phyloP scores from a whole-genome alignment of 805 yeast species.

The Debaryomyces prosopidis region DNA sequence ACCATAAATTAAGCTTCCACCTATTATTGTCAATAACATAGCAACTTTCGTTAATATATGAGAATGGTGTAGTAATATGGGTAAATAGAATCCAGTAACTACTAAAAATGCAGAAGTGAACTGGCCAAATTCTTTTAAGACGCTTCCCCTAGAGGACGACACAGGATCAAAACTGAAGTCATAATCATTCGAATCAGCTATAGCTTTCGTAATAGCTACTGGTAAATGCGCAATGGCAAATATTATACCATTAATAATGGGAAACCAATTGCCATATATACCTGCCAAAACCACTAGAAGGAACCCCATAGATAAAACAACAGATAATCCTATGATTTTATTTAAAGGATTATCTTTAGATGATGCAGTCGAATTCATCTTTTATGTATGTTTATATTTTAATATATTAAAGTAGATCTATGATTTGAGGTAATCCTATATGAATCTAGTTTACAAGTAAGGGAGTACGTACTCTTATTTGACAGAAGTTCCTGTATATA shows the following conservation, averaged over 20 bases:
- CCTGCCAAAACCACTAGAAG: conserved; percentile 85
- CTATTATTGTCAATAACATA: conserved; percentile 71
- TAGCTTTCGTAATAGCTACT: conserved; percentile 31
- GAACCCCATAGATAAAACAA: conserved; percentile 86
- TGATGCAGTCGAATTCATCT: conserved; percentile 21
- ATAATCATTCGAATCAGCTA: conserved; percentile 36
- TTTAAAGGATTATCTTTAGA: conserved; percentile 59
- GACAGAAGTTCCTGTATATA: too few species aligned
- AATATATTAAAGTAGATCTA: neutral
- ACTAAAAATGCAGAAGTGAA: conserved; percentile 77
- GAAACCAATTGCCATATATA: conserved; percentile 87
- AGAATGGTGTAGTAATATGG: conserved; percentile 75
- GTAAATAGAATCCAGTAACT: conserved; percentile 70
- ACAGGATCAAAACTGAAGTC: conserved; percentile 45
- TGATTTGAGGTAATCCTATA: too few species aligned
- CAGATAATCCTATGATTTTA: conserved; percentile 72
- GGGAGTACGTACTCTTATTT: too few species aligned
- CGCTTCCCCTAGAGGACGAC: conserved; percentile 28
- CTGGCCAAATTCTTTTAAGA: conserved; percentile 73
- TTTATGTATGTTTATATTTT: neutral
- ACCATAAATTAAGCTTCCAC: conserved; percentile 81
- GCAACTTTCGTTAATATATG: conserved; percentile 70
- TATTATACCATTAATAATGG: conserved; percentile 61
- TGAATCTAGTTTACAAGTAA: too few species aligned
- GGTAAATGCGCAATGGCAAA: conserved; percentile 44